A percentile compares a stretch with the other conserved stretches of the same genome.
Conservation (phyloP, 768 basidiomycete species). For the Zangia roseola region DNA sequence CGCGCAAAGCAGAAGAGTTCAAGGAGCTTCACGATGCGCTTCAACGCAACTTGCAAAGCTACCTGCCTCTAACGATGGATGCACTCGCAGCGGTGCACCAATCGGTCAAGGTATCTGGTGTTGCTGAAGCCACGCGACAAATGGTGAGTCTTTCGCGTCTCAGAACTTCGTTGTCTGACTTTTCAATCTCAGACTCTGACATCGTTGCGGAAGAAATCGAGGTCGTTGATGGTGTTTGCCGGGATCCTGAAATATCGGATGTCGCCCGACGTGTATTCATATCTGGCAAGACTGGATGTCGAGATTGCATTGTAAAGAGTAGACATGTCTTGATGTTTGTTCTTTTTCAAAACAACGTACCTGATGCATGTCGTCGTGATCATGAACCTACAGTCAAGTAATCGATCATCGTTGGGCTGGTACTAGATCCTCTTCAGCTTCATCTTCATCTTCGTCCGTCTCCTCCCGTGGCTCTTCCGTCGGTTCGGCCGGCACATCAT, state of each 20-base stretch:
- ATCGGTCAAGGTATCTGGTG: conserved; percentile 65
- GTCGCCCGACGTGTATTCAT: conserved; percentile 87
- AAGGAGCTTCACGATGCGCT: conserved; percentile 82
- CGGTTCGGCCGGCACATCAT: conserved; percentile 24
- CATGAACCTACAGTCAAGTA: neutral
- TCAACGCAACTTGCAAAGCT: conserved; percentile 85
- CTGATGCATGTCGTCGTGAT: conserved; percentile 7
- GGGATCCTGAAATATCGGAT: conserved; percentile 86
- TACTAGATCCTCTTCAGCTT: conserved; percentile 24
- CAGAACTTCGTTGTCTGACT: conserved; percentile 14
- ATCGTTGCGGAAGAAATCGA: conserved; percentile 72
- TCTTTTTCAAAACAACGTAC: conserved; percentile 16
- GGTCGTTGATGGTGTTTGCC: conserved; percentile 86
- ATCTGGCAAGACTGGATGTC: conserved; percentile 81
- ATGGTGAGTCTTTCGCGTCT: conserved; percentile 47
- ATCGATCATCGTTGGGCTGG: conserved; percentile 28
- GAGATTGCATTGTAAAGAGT: conserved; percentile 66
- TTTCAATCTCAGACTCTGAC: conserved; percentile 53
- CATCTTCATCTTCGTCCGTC: conserved; percentile 19
- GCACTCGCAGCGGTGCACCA: conserved; percentile 81
- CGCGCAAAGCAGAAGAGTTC: conserved; percentile 85
- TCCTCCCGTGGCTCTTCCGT: conserved; percentile 30
- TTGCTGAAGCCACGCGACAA: conserved; percentile 74
- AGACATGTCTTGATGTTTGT: neutral
- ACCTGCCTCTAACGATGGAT: conserved; percentile 92